Evolutionary conservation across 2,329 filamentous ascomycete species (phyloP), one percentile per base, ranked within the genome.

Genomic region (Elsinoe batatas): DNA sequence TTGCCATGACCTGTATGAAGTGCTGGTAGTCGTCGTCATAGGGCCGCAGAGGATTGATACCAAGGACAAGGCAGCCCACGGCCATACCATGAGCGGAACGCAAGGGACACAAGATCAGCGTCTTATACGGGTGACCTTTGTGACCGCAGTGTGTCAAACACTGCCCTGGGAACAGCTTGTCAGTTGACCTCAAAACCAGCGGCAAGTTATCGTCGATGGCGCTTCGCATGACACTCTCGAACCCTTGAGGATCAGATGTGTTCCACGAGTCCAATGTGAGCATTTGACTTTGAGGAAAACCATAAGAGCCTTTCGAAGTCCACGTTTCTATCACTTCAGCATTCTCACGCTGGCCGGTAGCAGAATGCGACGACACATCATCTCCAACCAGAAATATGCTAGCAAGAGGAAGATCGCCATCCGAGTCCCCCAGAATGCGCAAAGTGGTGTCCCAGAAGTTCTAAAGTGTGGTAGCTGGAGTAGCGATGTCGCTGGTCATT

Each of bases 21-120:
- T 53, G 51, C 12, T 57, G 35, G 18, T 56, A 56, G 10, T 59
- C 58, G 3, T 57, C 36, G 15, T 59, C 58, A 10, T 58, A 58
- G 10, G 58, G 58, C 22, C 58, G 18, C 18, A 49, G 40, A 5
- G 56, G 51, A 38, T 57, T 57, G 8, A 44, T 17, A 3, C 58
- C 58, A 18, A 59, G 11, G 2, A 56, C 12, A 13, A 59, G 12
- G 46, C 38, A 44, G 7, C 20, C 47, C 15, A 32, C 56, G 32
- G 12, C 53, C 35, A 11, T 46, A 42, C 11, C 26, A 22, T 1
- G 56, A 17, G 47, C 4, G 15, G 36, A 30, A 7, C 32, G 38
- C 10, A 55, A n/a, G 2, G 53, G 53, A 55, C 53, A 55, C 4
- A 55, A 12, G 7, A 55, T 22, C 32, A 51, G 5, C 18, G 47